phyloP scores from a whole-genome alignment of 345 rosid genomes.

The Sonneratia alba region DNA sequence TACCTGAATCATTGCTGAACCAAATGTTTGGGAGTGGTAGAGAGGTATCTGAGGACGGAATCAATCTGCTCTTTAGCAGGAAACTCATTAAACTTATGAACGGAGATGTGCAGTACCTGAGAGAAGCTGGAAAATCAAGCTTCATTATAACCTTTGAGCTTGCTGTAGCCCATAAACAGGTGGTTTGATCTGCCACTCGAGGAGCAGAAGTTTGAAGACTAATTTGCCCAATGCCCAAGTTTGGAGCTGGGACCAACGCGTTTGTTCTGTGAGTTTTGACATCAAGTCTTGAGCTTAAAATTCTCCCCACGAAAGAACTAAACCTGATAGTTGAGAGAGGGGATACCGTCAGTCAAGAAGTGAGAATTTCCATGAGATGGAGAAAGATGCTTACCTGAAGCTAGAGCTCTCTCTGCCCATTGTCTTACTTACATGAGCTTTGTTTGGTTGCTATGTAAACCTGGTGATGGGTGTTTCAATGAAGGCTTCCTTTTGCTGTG shows the following conservation, averaged over 20 bases:
- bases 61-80: constrained; percentile 63
- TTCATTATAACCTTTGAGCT: constrained; percentile 59
- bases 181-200: neutral
- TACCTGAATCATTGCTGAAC: constrained; percentile 60
- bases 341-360: neutral
- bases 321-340: neutral
- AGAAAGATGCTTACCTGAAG: neutral
- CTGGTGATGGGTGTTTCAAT: no score
- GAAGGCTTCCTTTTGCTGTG: no score
- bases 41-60: constrained; percentile 62
- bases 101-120: constrained; percentile 78
- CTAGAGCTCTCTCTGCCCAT: neutral
- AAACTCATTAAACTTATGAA: constrained; percentile 77
- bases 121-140: constrained; percentile 72
- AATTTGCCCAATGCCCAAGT: neutral
- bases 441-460: no score
- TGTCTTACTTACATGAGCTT: no score
- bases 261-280: neutral
- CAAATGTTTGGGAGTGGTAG: constrained; percentile 64
- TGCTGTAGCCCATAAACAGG: constrained; percentile 38
- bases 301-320: neutral
- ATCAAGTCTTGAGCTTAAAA: neutral
- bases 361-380: neutral
- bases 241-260: neutral
- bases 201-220: neutral